Evolutionary conservation across 31 red algal species (phyloP), one percentile per base, ranked within the genome.

Genomic region (Pterothamnion heteromorphum): DNA sequence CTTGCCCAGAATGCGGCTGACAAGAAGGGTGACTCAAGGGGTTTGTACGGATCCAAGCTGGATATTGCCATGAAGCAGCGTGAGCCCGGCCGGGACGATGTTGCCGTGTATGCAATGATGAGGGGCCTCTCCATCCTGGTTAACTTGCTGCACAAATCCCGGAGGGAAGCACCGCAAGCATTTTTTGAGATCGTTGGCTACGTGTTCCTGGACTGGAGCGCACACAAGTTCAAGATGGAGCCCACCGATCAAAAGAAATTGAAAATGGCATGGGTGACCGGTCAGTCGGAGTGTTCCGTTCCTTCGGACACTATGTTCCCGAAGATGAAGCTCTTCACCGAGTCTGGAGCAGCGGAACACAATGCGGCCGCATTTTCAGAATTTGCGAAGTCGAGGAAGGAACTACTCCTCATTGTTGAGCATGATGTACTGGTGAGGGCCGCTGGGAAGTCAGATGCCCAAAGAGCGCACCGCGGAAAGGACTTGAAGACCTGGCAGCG

Each of bases 101-200:
- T 64, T 9, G 51, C 51, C 51, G 51, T n/a, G 51, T 64, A 64
- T n/a, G 51, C 51, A 64, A 64, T 64, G 51, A 64, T 64, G 51
- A 64, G 51, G 51, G 51, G 51, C 51, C 51, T 64, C 9, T 64
- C 51, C 51, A 18, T 64, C n/a, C 51, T 64, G 9, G 9, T 64
- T 9, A 64, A 64, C n/a, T 64, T 9, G 14, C 51, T 18, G 51
- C 9, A 64, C 9, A 64, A 64, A 18, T 64, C 51, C 51, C 51
- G n/a, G 14, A 64, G 51, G 51, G n/a, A n/a, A n/a, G n/a, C n/a
- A n/a, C n/a, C n/a, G n/a, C n/a, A n/a, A n/a, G n/a, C n/a, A n/a
- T n/a, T n/a, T n/a, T 64, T 64, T n/a, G 51, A 64, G 51, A 64
- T 64, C n/a, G n/a, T 64, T n/a, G 51, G 51, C n/a, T 64, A 64